These are phyloP conservation scores for Asterophora parasitica DNA, from an alignment of 768 basidiomycete species.

Conservation along the genomic window DNA sequence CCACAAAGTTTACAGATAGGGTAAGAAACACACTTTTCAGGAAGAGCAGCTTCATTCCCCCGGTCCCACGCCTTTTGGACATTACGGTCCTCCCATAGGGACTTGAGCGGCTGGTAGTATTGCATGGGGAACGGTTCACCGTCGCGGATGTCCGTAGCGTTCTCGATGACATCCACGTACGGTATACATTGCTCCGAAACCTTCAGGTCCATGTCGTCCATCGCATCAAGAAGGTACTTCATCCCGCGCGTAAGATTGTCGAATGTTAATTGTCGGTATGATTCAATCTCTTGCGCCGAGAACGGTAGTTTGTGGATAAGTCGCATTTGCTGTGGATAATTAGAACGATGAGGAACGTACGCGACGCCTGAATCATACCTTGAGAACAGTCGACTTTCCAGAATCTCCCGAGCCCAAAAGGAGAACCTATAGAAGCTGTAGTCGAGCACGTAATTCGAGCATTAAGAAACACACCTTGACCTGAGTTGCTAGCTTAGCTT, in stretches of 20 bases:
- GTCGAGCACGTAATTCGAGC: neutral
- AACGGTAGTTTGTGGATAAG: slow-evolving; percentile 89
- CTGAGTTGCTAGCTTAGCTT: slow-evolving; percentile 61
- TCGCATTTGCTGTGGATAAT: slow-evolving; percentile 81
- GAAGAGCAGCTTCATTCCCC: slow-evolving; percentile 88
- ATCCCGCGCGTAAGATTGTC: slow-evolving; percentile 88
- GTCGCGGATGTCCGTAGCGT: slow-evolving; percentile 68
- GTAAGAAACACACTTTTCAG: slow-evolving; percentile 65
- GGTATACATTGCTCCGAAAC: slow-evolving; percentile 57
- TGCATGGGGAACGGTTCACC: slow-evolving; percentile 72
- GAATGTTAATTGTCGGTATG: slow-evolving; percentile 88
- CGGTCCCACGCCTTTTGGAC: slow-evolving; percentile 73
- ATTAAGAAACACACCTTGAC: slow-evolving; percentile 55
- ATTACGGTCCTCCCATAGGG: slow-evolving; percentile 73
- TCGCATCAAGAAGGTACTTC: slow-evolving; percentile 75
- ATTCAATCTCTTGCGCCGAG: slow-evolving; percentile 76
- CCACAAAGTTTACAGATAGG: neutral
- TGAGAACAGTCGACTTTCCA: slow-evolving; percentile 90
- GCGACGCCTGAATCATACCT: slow-evolving; percentile 39
- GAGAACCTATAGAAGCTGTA: slow-evolving; percentile 51
- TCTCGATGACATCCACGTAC: slow-evolving; percentile 59
- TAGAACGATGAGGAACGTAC: neutral
- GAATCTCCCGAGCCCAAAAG: slow-evolving; percentile 91
- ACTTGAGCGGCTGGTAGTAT: slow-evolving; percentile 62
- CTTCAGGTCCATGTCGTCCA: slow-evolving; percentile 84